A percentile compares a stretch with the other conserved stretches of the same genome.
Evolutionary conservation across 805 yeast genomes (phyloP).

Genomic region (Saccharomyces eubayanus): DNA sequence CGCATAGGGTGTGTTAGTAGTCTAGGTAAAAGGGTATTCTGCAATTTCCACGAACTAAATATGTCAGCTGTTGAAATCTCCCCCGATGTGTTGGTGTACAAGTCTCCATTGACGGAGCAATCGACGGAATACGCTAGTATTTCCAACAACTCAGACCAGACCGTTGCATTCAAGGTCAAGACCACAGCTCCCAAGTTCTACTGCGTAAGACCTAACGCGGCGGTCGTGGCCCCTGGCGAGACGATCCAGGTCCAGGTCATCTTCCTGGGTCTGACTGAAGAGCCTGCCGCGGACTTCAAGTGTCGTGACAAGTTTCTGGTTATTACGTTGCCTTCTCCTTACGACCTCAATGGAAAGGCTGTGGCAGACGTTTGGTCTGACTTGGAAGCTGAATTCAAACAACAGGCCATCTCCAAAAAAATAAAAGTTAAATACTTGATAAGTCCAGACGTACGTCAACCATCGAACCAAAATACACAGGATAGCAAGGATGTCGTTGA

Average conservation of each 20-base stretch:
- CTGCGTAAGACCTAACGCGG: slow-evolving; percentile 94
- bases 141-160: slow-evolving; percentile 49
- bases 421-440: slow-evolving; percentile 52
- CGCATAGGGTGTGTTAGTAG: background rate
- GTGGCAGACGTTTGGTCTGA: slow-evolving; percentile 71
- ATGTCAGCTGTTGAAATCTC: background rate
- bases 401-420: slow-evolving; percentile 52
- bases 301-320: slow-evolving; percentile 90
- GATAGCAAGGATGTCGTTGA: background rate
- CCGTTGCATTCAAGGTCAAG: slow-evolving; percentile 88
- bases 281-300: slow-evolving; percentile 63
- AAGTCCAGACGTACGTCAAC: slow-evolving; percentile 10
- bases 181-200: slow-evolving; percentile 95
- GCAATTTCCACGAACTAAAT: background rate
- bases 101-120: slow-evolving; percentile 70
- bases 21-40: background rate
- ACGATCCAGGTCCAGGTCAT: slow-evolving; percentile 69
- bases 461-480: slow-evolving; percentile 23
- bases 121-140: slow-evolving; percentile 49
- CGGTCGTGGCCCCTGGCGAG: slow-evolving; percentile 67
- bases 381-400: slow-evolving; percentile 52
- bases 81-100: background rate
- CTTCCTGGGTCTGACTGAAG: slow-evolving; percentile 72
- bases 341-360: slow-evolving; percentile 43
- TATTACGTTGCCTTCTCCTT: slow-evolving; percentile 72